Percentiles rank a stretch among this genome's conserved stretches.
phyloP scores from a whole-genome alignment of 2,329 filamentous ascomycete genomes.

The Verticillium dahliae region DNA sequence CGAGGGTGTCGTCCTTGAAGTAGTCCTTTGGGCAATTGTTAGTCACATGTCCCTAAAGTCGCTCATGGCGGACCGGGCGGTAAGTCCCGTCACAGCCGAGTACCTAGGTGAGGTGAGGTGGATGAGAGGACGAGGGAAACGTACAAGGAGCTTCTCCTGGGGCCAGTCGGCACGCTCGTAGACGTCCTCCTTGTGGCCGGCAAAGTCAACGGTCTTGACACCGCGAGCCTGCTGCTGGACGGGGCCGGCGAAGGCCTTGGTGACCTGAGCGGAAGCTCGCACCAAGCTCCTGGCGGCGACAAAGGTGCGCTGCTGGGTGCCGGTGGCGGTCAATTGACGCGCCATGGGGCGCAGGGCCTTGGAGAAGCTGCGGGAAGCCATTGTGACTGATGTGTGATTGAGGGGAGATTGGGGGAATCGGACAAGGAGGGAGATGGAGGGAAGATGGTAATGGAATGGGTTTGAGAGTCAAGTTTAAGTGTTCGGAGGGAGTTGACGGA shows the following conservation, averaged over 20 bases:
- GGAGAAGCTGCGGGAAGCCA: slow-evolving; percentile 72
- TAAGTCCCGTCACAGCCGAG: background rate
- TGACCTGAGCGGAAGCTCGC: slow-evolving; percentile 39
- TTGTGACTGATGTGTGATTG: slow-evolving; percentile 40
- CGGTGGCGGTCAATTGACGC: slow-evolving; percentile 56
- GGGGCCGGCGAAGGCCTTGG: slow-evolving; percentile 33
- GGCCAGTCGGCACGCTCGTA: slow-evolving; percentile 99
- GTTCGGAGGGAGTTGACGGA: slow-evolving; percentile 12
- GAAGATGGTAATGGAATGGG: slow-evolving; percentile 7
- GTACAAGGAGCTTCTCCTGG: slow-evolving; percentile 88
- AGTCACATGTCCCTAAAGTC: slow-evolving; percentile 1
- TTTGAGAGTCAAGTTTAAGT: slow-evolving; percentile 6
- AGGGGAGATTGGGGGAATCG: slow-evolving; percentile 19
- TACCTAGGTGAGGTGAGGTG: background rate
- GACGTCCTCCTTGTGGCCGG: slow-evolving; percentile 88
- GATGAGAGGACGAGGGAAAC: background rate
- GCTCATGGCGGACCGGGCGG: background rate
- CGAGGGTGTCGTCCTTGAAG: slow-evolving; percentile 99
- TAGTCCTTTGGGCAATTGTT: slow-evolving; percentile 60
- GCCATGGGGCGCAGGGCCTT: slow-evolving; percentile 59
- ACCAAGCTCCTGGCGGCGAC: slow-evolving; percentile 52
- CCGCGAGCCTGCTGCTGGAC: slow-evolving; percentile 72
- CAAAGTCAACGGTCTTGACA: slow-evolving; percentile 98
- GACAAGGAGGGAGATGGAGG: slow-evolving; percentile 5
- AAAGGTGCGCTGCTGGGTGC: slow-evolving; percentile 56